These are phyloP conservation scores for Tephrocybe sp. DNA, from an alignment of 768 basidiomycete genomes.

Conservation along the genomic window DNA sequence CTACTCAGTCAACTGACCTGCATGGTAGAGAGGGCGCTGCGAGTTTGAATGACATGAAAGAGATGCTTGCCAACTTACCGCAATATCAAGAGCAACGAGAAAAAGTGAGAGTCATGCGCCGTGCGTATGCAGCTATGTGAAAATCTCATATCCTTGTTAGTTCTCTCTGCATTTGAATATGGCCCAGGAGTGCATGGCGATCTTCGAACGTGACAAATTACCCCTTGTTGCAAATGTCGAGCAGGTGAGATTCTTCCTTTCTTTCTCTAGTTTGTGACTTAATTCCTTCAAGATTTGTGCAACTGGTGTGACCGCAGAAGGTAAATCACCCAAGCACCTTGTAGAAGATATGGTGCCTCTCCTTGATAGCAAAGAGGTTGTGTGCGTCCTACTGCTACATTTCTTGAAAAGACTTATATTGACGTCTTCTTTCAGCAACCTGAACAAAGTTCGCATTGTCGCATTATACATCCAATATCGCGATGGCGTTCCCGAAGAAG, in stretches of 20 bases:
- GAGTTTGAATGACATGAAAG: conserved; percentile 96
- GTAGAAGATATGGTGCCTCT: conserved; percentile 99
- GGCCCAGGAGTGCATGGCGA: conserved; percentile 95
- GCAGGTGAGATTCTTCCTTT: conserved; percentile 52
- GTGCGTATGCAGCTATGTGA: neutral
- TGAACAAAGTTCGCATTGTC: conserved; percentile 94
- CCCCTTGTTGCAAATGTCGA: conserved; percentile 84
- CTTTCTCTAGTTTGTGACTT: conserved; percentile 1
- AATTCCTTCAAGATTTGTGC: conserved; percentile 72
- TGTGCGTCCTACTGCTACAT: conserved; percentile 44
- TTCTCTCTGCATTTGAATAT: conserved; percentile 96
- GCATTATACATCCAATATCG: conserved; percentile 92
- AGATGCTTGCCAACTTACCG: conserved; percentile 93
- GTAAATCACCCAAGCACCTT: conserved; percentile 89
- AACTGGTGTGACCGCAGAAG: conserved; percentile 87
- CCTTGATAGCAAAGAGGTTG: conserved; percentile 80
- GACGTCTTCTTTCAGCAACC: conserved; percentile 48
- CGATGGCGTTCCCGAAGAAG: conserved; percentile 98
- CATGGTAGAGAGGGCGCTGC: conserved; percentile 72
- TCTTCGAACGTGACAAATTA: conserved; percentile 88
- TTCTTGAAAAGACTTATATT: conserved; percentile 1
- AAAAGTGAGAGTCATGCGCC: conserved; percentile 50
- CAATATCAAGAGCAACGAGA: conserved; percentile 95
- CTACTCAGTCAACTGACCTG: neutral
- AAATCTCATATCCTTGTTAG: conserved; percentile 36